Percentiles rank a stretch among this genome's conserved stretches.
Evolutionary conservation across 192 early-diverging fungal genomes (phyloP).

Genomic region (Ambispora gerdemannii): DNA sequence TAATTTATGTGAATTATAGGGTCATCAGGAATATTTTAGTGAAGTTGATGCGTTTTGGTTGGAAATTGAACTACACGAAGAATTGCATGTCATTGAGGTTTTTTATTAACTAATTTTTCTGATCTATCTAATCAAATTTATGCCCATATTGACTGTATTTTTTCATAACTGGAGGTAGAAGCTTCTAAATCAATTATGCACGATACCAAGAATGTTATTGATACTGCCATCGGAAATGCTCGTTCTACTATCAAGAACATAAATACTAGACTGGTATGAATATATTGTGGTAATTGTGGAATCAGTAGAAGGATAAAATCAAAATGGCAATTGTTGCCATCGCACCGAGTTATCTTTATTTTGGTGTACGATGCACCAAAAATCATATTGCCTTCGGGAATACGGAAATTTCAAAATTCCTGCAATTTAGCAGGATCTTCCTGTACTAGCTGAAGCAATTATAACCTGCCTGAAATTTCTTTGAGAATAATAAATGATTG

Average conservation of each 20-base stretch:
- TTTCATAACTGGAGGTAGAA: conserved; percentile 16
- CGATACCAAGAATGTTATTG: too few relatives aligned
- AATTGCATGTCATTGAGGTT: conserved; percentile 24
- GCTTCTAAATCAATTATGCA: too few relatives aligned
- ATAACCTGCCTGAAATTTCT: conserved; percentile 26
- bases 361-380: conserved; percentile 29
- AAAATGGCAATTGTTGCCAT: too few relatives aligned
- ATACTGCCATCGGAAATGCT: too few relatives aligned
- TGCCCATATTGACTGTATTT: conserved; percentile 22
- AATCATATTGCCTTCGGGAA: conserved; percentile 18
- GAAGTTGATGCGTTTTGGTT: conserved; percentile 29
- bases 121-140: conserved; percentile 29
- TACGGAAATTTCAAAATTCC: conserved; percentile 23
- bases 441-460: conserved; percentile 23
- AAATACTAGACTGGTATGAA: too few relatives aligned
- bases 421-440: conserved; percentile 11
- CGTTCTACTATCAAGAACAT: too few relatives aligned
- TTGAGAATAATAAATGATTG: conserved; percentile 22
- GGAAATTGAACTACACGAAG: conserved; percentile 26
- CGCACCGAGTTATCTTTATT: conserved; percentile 17
- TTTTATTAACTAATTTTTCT: conserved; percentile 23
- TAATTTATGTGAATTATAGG: conserved; percentile 29
- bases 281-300: too few relatives aligned
- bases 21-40: conserved; percentile 26
- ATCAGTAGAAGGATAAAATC: too few relatives aligned